Conservation (phyloP, 192 early-diverging fungal species). For the Linnemannia hyalina region DNA sequence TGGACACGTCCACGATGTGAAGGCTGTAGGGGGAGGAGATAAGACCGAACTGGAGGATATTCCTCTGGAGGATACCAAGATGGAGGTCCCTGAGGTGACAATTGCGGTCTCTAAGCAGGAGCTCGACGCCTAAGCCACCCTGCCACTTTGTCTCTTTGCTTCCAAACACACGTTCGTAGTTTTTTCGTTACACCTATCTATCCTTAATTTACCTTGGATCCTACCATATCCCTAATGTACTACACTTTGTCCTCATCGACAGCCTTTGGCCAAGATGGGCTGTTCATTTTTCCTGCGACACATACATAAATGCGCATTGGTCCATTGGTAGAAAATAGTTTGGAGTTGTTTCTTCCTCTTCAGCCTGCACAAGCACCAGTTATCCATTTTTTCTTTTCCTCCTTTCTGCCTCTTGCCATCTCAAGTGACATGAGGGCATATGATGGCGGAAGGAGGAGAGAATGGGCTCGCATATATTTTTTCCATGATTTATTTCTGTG, state of each 20-base stretch:
- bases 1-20: not conserved
- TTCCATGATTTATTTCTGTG: not conserved
- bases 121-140: not conserved
- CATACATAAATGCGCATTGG: not conserved
- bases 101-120: not conserved
- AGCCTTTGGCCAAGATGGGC: conserved; percentile 1
- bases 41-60: not conserved
- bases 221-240: not conserved
- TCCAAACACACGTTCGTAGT: not conserved
- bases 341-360: not conserved
- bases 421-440: not conserved
- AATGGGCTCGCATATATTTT: not conserved
- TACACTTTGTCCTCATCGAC: not conserved
- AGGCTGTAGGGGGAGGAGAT: not conserved
- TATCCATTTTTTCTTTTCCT: not conserved
- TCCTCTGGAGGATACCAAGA: not conserved
- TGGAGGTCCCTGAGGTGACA: not conserved
- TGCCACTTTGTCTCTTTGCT: not conserved
- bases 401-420: not conserved
- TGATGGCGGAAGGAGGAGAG: not conserved
- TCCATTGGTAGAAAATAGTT: not conserved
- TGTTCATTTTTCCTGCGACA: not conserved
- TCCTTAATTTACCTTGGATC: too few species aligned
- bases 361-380: not conserved
- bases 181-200: too few species aligned